Conservation (phyloP, 352 stramenopile genomes). For the Globisporangium megalacanthum region DNA sequence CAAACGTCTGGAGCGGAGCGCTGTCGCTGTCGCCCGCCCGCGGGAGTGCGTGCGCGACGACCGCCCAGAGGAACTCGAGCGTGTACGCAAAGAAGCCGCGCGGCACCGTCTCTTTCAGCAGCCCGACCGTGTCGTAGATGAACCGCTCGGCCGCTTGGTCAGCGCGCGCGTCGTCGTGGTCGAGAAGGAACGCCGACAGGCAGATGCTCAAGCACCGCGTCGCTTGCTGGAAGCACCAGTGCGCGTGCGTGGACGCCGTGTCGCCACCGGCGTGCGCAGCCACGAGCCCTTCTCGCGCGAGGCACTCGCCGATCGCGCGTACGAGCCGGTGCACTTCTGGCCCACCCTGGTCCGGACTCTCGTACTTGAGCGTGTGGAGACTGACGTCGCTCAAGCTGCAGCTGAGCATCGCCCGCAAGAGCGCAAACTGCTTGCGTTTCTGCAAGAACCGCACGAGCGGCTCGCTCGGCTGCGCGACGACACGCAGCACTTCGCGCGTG, state of each 20-base stretch:
- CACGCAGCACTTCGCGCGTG: slow-evolving; percentile 47
- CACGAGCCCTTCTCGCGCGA: slow-evolving; percentile 53
- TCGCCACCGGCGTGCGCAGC: slow-evolving; percentile 26
- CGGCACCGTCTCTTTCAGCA: slow-evolving; percentile 65
- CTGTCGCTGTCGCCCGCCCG: slow-evolving; percentile 25
- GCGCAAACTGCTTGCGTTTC: slow-evolving; percentile 59
- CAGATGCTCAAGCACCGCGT: slow-evolving; percentile 71
- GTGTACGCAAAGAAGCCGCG: slow-evolving; percentile 50
- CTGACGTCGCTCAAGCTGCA: slow-evolving; percentile 58
- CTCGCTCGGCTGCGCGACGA: slow-evolving; percentile 49
- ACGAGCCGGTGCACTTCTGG: slow-evolving; percentile 42
- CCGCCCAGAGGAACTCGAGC: slow-evolving; percentile 59
- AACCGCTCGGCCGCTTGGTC: slow-evolving; percentile 42
- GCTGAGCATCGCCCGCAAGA: slow-evolving; percentile 62
- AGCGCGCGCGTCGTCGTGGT: slow-evolving; percentile 25
- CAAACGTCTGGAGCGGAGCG: slow-evolving; percentile 51
- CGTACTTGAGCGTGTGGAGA: slow-evolving; percentile 29
- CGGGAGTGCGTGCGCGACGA: slow-evolving; percentile 49
- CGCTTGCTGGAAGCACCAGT: slow-evolving; percentile 66
- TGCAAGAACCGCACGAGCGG: slow-evolving; percentile 52
- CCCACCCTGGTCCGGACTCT: slow-evolving; percentile 19
- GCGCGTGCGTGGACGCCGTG: slow-evolving; percentile 22
- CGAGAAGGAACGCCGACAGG: slow-evolving; percentile 46
- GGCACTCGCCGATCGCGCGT: slow-evolving; percentile 57
- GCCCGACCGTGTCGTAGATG: slow-evolving; percentile 50